Evolutionary conservation across 2,329 filamentous ascomycete genomes (phyloP).

Genomic region (Aspergillus texensis): DNA sequence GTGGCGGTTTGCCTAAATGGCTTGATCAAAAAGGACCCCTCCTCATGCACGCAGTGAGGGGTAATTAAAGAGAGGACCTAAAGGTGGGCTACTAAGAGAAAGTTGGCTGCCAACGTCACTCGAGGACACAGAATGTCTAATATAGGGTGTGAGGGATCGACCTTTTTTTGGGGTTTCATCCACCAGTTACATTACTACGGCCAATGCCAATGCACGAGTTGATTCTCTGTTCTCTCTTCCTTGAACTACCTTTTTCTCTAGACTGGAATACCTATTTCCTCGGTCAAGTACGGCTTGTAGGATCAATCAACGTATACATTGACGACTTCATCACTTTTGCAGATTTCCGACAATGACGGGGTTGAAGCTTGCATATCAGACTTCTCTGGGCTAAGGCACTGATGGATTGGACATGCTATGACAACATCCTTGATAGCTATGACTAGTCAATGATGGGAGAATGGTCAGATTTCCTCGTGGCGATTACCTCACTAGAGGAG

Average conservation of each 20-base stretch:
- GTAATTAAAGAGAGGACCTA: not conserved
- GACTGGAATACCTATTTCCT: not conserved
- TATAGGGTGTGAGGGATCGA: not conserved
- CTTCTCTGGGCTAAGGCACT: not conserved
- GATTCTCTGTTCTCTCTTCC: not conserved
- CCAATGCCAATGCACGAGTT: not conserved
- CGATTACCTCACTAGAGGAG: not conserved
- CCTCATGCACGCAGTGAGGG: not conserved
- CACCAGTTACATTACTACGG: not conserved
- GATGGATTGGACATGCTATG: not conserved
- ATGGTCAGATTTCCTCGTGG: not conserved
- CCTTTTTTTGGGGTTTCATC: not conserved
- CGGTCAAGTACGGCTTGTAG: not conserved
- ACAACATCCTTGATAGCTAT: not conserved
- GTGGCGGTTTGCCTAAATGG: not conserved
- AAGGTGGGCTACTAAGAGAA: not conserved
- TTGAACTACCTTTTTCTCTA: not conserved
- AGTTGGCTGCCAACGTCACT: not conserved
- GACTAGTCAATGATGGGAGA: not conserved
- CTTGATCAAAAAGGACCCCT: not conserved
- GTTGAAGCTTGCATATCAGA: not conserved
- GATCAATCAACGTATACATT: not conserved
- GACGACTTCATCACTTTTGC: not conserved
- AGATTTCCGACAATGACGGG: not conserved
- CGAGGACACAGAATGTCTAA: not conserved